These are phyloP conservation scores for Pleurotus pulmonarius DNA, from an alignment of 768 basidiomycete genomes.

Conservation along the genomic window DNA sequence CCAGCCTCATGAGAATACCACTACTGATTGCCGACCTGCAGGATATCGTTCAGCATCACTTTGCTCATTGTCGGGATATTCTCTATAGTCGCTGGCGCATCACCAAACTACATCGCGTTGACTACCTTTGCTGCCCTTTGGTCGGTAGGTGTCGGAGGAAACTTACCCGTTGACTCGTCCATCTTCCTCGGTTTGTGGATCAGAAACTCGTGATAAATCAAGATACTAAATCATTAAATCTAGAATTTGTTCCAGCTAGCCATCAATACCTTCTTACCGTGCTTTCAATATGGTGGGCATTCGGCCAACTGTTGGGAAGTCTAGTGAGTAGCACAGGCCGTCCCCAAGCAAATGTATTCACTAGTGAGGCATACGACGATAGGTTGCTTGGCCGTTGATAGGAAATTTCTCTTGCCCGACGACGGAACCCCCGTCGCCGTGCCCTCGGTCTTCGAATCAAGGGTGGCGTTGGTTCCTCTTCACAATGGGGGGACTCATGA, in stretches of 20 bases:
- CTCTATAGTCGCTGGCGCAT: constrained; percentile 58
- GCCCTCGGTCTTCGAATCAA: constrained; percentile 50
- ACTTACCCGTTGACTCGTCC: constrained; percentile 68
- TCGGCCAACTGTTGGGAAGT: constrained; percentile 64
- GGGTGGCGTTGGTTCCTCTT: constrained; percentile 81
- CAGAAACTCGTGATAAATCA: not conserved
- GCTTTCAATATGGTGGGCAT: constrained; percentile 77
- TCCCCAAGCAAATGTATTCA: not conserved
- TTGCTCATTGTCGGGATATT: constrained; percentile 66
- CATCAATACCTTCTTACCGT: constrained; percentile 77
- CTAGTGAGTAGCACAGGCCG: constrained; percentile 20
- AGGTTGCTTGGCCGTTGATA: constrained; percentile 74
- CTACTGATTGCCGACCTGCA: constrained; percentile 14
- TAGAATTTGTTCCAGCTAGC: constrained; percentile 66
- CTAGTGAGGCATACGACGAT: not conserved
- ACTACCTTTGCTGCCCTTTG: constrained; percentile 51
- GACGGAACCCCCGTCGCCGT: constrained; percentile 19
- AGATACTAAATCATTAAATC: not conserved
- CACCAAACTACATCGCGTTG: constrained; percentile 48
- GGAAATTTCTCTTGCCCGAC: constrained; percentile 60
- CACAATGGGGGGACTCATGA: constrained; percentile 67
- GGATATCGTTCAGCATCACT: constrained; percentile 69
- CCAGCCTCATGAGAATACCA: constrained; percentile 1
- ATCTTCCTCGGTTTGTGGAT: constrained; percentile 60
- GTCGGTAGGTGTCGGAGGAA: constrained; percentile 63